Evolutionary conservation across 169 alveolate species (phyloP).

Genomic region (Cryptosporidium parvum): DNA sequence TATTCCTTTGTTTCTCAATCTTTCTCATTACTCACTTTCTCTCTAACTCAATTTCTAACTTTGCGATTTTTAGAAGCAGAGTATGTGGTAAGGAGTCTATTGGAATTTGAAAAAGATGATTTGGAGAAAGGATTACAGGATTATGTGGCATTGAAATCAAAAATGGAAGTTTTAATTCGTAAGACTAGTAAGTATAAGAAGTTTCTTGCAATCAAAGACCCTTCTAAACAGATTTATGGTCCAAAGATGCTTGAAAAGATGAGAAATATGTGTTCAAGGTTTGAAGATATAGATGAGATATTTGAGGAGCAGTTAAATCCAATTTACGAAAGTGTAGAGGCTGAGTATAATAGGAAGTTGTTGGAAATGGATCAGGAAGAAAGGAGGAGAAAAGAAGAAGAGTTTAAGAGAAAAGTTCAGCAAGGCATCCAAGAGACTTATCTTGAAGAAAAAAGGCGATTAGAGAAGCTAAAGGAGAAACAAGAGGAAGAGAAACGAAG

Average conservation of each 20-base stretch:
- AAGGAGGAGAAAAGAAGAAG: constrained; percentile 38
- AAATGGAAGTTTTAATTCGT: constrained; percentile 30
- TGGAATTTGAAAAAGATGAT: constrained; percentile 28
- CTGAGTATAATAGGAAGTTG: constrained; percentile 19
- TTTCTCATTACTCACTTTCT: too few species aligned
- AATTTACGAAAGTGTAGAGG: constrained; percentile 28
- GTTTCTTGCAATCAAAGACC: constrained; percentile 45
- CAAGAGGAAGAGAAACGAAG: constrained; percentile 18
- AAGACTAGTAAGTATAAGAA: constrained; percentile 44
- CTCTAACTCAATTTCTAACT: not conserved
- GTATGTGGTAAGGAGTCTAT: constrained; percentile 13
- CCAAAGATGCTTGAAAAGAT: constrained; percentile 71
- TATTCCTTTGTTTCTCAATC: too few species aligned
- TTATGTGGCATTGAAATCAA: constrained; percentile 17
- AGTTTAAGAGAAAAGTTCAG: constrained; percentile 30
- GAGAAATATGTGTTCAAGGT: constrained; percentile 51
- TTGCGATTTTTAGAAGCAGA: constrained; percentile 22
- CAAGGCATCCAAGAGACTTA: constrained; percentile 63
- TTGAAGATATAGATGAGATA: constrained; percentile 31
- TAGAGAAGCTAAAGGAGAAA: constrained; percentile 13
- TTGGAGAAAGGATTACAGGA: constrained; percentile 27
- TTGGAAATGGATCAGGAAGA: constrained; percentile 33
- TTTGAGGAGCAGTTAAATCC: constrained; percentile 63
- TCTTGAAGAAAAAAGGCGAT: constrained; percentile 49
- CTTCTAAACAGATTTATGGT: constrained; percentile 59